A percentile compares a stretch with the other conserved stretches of the same genome.
These are phyloP conservation scores for Phlyctochytrium planicorne DNA, from an alignment of 192 early-diverging fungal genomes.

Conservation along the genomic window DNA sequence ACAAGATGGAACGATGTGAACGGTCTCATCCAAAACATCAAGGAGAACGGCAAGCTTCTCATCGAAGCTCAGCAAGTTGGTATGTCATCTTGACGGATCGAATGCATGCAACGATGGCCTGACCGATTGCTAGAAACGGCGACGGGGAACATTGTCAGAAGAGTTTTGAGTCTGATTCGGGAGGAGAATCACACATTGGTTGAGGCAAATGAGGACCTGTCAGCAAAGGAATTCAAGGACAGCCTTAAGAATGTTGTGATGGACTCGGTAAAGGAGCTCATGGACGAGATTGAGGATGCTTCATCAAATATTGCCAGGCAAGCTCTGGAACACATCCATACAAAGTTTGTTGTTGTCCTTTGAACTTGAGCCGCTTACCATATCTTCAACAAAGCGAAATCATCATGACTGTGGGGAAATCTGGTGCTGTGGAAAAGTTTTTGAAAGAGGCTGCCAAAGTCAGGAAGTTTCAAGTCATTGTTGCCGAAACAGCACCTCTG, in stretches of 20 bases:
- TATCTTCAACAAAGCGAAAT: constrained; percentile 69
- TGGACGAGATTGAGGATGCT: constrained; percentile 79
- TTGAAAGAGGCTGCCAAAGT: constrained; percentile 80
- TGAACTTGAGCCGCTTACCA: not conserved
- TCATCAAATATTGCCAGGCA: constrained; percentile 77
- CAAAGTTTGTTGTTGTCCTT: constrained; percentile 68
- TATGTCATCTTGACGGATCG: not conserved
- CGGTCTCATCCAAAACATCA: not conserved
- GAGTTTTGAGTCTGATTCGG: constrained; percentile 79
- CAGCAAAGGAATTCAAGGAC: constrained; percentile 15
- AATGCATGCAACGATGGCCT: not conserved
- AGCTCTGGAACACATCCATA: constrained; percentile 90
- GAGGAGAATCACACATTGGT: constrained; percentile 41
- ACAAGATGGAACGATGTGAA: not conserved
- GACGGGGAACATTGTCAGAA: constrained; percentile 80
- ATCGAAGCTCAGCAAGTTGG: constrained; percentile 1
- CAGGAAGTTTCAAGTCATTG: constrained; percentile 91
- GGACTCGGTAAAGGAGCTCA: constrained; percentile 82
- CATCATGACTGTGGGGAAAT: constrained; percentile 89
- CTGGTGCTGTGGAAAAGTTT: constrained; percentile 82
- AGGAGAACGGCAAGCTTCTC: not conserved
- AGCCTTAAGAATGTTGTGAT: constrained; percentile 76
- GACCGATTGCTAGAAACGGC: constrained; percentile 63
- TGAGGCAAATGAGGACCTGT: not conserved
- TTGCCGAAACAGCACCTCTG: constrained; percentile 87